Evolutionary conservation across 2,329 filamentous ascomycete species (phyloP).

Genomic region (Mycosphaerella sp.): DNA sequence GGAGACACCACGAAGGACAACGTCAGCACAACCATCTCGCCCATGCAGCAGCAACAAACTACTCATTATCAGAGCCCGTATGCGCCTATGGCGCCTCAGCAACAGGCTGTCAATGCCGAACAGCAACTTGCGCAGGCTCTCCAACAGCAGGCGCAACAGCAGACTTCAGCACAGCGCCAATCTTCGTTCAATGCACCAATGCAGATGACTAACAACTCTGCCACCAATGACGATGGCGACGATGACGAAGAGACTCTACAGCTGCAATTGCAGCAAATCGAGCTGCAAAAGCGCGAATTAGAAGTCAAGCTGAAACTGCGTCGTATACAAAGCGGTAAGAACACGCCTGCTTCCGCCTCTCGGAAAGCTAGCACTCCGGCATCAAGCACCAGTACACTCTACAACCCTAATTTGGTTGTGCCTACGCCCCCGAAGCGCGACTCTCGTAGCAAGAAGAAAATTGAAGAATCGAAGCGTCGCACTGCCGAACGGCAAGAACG

Average conservation of each 20-base stretch:
- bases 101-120: slow-evolving; percentile 24
- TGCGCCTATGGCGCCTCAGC: slow-evolving; percentile 27
- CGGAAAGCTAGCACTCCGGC: slow-evolving; percentile 18
- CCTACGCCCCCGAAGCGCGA: slow-evolving; percentile 31
- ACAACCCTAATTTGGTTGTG: slow-evolving; percentile 24
- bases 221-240: slow-evolving; percentile 18
- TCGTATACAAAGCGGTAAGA: slow-evolving; percentile 29
- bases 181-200: slow-evolving; percentile 15
- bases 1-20: slow-evolving; percentile 1
- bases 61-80: slow-evolving; percentile 33
- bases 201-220: slow-evolving; percentile 9
- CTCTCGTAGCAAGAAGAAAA: slow-evolving; percentile 36
- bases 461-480: slow-evolving; percentile 34
- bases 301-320: slow-evolving; percentile 36
- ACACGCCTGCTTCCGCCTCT: slow-evolving; percentile 18
- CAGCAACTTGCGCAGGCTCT: slow-evolving; percentile 28
- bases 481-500: slow-evolving; percentile 35
- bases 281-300: slow-evolving; percentile 34
- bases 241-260: slow-evolving; percentile 36
- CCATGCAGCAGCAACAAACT: slow-evolving; percentile 2
- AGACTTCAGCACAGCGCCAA: slow-evolving; percentile 18
- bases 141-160: slow-evolving; percentile 18
- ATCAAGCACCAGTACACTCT: slow-evolving; percentile 19
- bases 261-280: slow-evolving; percentile 34
- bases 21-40: slow-evolving; percentile 6